phyloP scores from a whole-genome alignment of 192 early-diverging fungal genomes.

The Irineochytrium annulatum region DNA sequence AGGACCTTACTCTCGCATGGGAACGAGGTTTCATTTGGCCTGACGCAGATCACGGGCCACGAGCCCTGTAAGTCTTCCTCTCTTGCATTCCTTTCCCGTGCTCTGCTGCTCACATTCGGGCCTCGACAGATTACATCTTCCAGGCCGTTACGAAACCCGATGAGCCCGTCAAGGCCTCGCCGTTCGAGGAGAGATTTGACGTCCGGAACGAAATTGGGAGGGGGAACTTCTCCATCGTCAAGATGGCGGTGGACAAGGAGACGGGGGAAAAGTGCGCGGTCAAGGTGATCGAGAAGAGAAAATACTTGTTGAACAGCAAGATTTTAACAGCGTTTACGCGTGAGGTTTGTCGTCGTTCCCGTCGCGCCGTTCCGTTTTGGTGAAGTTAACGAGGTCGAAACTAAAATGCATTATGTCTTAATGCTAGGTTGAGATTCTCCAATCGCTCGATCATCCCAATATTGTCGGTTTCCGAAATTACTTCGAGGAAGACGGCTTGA shows the following conservation, averaged over 20 bases:
- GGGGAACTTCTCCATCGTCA: constrained; percentile 31
- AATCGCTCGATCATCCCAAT: constrained; percentile 16
- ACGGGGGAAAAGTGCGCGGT: constrained; percentile 28
- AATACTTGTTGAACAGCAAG: constrained; percentile 22
- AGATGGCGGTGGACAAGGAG: constrained; percentile 24
- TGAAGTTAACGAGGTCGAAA: not conserved
- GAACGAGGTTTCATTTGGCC: constrained; percentile 7
- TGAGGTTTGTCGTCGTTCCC: constrained; percentile 9
- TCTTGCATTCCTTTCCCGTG: no score
- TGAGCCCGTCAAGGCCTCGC: not conserved
- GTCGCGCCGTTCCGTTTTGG: not conserved
- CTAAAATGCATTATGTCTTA: no score
- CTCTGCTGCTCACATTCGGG: no score
- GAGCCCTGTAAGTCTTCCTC: constrained; percentile 5
- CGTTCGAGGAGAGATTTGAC: constrained; percentile 7
- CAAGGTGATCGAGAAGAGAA: constrained; percentile 31
- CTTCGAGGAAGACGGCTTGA: constrained; percentile 14
- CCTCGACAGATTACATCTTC: not conserved
- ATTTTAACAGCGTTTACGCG: constrained; percentile 15
- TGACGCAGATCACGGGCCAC: not conserved
- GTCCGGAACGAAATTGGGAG: constrained; percentile 11
- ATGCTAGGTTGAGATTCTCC: constrained; percentile 25
- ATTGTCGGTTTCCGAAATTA: constrained; percentile 27
- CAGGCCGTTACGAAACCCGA: not conserved
- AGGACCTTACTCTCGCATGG: constrained; percentile 22